Conservation (phyloP, 768 basidiomycete genomes). For the Termitomyces sp. region DNA sequence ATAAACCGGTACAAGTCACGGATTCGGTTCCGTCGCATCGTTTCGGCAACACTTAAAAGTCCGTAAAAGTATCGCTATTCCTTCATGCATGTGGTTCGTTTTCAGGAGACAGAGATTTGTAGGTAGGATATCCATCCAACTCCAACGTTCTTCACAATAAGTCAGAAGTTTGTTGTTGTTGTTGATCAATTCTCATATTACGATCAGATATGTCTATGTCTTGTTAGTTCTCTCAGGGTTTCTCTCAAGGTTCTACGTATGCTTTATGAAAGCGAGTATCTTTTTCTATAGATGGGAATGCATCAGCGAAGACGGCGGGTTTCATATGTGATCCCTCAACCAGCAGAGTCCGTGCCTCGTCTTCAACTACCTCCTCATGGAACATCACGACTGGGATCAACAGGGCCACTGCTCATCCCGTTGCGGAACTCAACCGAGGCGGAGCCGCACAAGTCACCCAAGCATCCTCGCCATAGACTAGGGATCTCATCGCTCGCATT, state of each 20-base stretch:
- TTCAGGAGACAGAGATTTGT: background rate
- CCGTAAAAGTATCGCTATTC: background rate
- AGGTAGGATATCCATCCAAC: background rate
- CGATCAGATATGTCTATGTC: background rate
- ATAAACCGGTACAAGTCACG: background rate
- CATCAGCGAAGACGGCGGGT: conserved; percentile 60
- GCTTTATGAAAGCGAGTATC: background rate
- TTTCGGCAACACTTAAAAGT: background rate
- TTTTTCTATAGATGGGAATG: conserved; percentile 20
- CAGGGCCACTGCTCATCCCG: conserved; percentile 60
- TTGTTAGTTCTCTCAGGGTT: background rate
- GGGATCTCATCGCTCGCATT: conserved; percentile 86
- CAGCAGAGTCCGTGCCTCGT: conserved; percentile 53
- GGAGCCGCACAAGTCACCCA: conserved; percentile 20
- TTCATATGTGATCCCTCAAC: conserved; percentile 84
- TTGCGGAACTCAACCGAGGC: conserved; percentile 21
- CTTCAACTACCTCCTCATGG: conserved; percentile 70
- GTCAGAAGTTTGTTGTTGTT: background rate
- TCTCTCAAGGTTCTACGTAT: background rate
- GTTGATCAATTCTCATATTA: background rate
- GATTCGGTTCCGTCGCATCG: background rate
- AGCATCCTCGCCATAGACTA: conserved; percentile 79
- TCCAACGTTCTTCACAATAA: background rate
- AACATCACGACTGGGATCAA: conserved; percentile 57
- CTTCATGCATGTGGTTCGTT: background rate